Evolutionary conservation across 306 rosid species (phyloP), one percentile per base, ranked within the genome.

Genomic region (Sphenostylis stenocarpa): DNA sequence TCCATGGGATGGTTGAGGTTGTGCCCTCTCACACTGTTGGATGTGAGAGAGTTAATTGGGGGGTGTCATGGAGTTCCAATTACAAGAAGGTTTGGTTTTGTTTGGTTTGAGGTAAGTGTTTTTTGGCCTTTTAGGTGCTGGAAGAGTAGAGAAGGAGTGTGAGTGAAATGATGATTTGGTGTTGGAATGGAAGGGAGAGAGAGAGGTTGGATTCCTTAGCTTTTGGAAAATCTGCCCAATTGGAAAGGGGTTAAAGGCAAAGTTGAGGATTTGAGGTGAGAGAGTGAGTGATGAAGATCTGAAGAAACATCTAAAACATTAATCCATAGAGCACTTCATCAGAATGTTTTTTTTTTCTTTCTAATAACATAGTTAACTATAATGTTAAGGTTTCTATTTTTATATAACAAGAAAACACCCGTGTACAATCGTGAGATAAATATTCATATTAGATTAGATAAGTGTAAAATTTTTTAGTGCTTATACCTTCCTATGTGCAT

Each of bases 121-220:
- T 21, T 58, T 51, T 26, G 33, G 17, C 8, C n/a, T 55, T 55
- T 24, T 21, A 21, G 56, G 60, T 49, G 66, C 51, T 60, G 75
- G 75, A 68, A 13, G 58, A 39, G 73, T 1, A 12, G 28, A 65
- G 34, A 64, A 45, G 36, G 53, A 34, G 23, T 67, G 7, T 43
- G 45, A 38, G 5, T 44, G 48, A 61, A 80, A 61, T 68, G 67
- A 77, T 78, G 81, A 67, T 53, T 72, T 61, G 53, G 58, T 75
- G 70, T 55, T 64, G 78, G 7, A 26, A 61, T 24, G 63, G 72
- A 63, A 75, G 66, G 20, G 15, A 21, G 78, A 53, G 16, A 66
- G 70, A 70, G 80, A 58, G 73, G 68, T 87, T 77, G 60, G 82
- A 80, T 86, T 76, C 87, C 79, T 78, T 75, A 56, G 84, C 84